Conservation (phyloP, 2,329 filamentous ascomycete genomes). For the Alternaria infectoria region DNA sequence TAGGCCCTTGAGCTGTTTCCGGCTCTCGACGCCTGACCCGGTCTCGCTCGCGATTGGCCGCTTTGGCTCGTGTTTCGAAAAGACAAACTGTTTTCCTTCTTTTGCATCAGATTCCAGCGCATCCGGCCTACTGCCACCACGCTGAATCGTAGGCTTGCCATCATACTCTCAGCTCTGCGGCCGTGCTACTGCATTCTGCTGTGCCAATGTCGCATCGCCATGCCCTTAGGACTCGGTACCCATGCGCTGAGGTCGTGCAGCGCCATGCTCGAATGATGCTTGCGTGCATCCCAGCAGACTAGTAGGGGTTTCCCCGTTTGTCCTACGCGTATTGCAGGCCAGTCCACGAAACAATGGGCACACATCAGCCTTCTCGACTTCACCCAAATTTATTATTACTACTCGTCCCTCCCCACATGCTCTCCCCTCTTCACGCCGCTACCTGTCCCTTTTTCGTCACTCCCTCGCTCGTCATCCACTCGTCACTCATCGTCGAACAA, state of each 20-base stretch:
- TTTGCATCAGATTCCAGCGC: conserved; percentile 19
- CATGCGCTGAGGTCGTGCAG: conserved; percentile 34
- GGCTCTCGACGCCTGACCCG: conserved; percentile 12
- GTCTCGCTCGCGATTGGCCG: conserved; percentile 28
- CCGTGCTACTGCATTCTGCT: conserved; percentile 31
- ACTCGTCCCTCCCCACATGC: conserved; percentile 39
- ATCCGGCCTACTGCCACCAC: conserved; percentile 17
- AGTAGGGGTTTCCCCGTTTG: conserved; percentile 32
- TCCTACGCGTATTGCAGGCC: conserved; percentile 42
- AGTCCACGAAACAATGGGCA: conserved; percentile 42
- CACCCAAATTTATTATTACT: conserved; percentile 43
- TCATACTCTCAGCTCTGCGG: conserved; percentile 18
- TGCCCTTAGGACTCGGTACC: conserved; percentile 29
- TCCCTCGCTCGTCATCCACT: conserved; percentile 28
- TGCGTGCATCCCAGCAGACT: conserved; percentile 39
- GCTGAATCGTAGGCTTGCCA: neutral
- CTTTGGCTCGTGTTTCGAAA: conserved; percentile 11
- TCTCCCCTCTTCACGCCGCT: conserved; percentile 23
- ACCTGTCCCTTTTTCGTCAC: conserved; percentile 32
- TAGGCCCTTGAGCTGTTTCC: conserved; percentile 32
- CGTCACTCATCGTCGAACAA: conserved; percentile 20
- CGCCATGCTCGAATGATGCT: conserved; percentile 37
- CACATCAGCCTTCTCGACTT: conserved; percentile 35
- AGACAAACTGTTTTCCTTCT: conserved; percentile 20
- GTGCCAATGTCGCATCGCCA: conserved; percentile 27